Conservation (phyloP, 1,284 basidiomycete species). For the Fomitopsis betulina region DNA sequence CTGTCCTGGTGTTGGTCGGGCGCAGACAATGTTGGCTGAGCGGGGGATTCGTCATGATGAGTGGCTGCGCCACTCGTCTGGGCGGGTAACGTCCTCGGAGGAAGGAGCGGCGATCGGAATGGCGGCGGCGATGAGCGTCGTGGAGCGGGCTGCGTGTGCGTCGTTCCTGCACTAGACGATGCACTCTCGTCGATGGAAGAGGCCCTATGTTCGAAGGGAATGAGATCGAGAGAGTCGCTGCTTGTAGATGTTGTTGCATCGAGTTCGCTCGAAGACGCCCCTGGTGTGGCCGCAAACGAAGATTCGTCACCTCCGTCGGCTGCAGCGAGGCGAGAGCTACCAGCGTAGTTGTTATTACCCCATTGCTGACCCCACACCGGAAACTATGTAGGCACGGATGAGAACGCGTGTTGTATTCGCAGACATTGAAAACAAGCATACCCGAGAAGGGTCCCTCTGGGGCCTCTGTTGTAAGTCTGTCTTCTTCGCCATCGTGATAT, state of each 20-base stretch:
- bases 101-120: too few relatives aligned
- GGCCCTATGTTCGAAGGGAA: neutral
- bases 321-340: neutral
- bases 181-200: too few relatives aligned
- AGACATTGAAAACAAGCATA: neutral
- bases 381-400: neutral
- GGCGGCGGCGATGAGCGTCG: too few relatives aligned
- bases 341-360: neutral
- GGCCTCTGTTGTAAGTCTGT: neutral
- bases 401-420: neutral
- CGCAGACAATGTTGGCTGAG: too few relatives aligned
- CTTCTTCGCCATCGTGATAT: neutral
- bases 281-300: neutral
- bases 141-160: too few relatives aligned
- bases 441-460: neutral
- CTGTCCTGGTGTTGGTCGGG: too few relatives aligned
- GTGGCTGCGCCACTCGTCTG: too few relatives aligned
- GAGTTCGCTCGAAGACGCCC: neutral
- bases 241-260: neutral
- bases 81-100: too few relatives aligned
- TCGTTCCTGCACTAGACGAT: too few relatives aligned
- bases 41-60: too few relatives aligned
- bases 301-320: neutral
- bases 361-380: neutral
- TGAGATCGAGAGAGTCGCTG: neutral